phyloP scores from a whole-genome alignment of 495 filamentous ascomycete species.

The Neurospora intermedia region DNA sequence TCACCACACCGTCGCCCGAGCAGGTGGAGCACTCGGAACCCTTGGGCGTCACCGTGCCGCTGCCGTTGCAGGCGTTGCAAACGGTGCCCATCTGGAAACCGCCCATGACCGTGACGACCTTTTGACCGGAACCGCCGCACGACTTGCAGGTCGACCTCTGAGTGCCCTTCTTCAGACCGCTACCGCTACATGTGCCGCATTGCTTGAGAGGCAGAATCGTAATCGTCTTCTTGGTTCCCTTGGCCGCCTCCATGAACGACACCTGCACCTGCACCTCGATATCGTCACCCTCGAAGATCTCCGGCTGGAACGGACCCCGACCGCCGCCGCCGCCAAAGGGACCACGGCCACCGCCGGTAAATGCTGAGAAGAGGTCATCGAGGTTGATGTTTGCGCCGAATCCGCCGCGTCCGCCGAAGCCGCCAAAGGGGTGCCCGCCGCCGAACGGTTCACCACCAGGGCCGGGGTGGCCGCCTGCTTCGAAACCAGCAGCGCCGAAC shows the following conservation, averaged over 20 bases:
- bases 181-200: constrained; percentile 74
- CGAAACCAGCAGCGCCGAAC: constrained; percentile 81
- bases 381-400: constrained; percentile 82
- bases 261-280: constrained; percentile 90
- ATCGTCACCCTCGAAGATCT: constrained; percentile 76
- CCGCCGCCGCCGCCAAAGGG: constrained; percentile 39
- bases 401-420: constrained; percentile 50
- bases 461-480: constrained; percentile 52
- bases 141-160: constrained; percentile 59
- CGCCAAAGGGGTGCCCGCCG: constrained; percentile 48
- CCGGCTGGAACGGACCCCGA: constrained; percentile 54
- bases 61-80: constrained; percentile 69
- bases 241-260: constrained; percentile 93
- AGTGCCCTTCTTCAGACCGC: constrained; percentile 72
- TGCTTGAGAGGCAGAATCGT: constrained; percentile 62
- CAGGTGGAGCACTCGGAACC: constrained; percentile 74
- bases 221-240: constrained; percentile 71
- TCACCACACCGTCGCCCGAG: constrained; percentile 63
- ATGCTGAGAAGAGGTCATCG: constrained; percentile 88
- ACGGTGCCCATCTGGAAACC: constrained; percentile 94
- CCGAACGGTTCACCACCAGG: constrained; percentile 58
- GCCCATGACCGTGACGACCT: constrained; percentile 78
- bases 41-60: constrained; percentile 57
- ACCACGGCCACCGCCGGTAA: constrained; percentile 47
- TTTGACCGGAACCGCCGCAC: constrained; percentile 78